These are phyloP conservation scores for Solanum pimpinellifolium DNA, from an alignment of 257 asterid species.

Conservation along the genomic window DNA sequence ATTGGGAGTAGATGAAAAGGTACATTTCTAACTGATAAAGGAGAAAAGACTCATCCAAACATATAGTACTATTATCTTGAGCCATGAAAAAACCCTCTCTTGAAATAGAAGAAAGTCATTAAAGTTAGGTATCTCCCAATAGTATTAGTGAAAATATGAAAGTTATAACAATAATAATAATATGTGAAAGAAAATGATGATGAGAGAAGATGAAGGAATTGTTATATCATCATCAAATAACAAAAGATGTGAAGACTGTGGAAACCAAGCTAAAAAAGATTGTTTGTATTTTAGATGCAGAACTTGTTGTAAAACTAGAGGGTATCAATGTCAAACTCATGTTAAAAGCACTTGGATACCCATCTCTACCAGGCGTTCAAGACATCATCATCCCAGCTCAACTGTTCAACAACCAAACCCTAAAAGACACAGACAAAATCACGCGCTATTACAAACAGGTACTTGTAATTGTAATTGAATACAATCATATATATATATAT, in stretches of 20 bases:
- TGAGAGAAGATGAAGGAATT: neutral
- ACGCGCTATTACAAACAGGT: conserved; percentile 23
- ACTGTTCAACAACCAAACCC: conserved; percentile 26
- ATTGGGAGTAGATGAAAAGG: neutral
- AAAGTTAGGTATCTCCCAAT: neutral
- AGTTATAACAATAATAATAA: no score
- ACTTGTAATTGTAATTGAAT: neutral
- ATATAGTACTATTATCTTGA: neutral
- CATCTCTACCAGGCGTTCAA: conserved; percentile 36
- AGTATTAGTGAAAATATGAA: neutral
- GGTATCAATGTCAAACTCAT: conserved; percentile 64
- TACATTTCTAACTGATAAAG: neutral
- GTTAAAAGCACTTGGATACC: conserved; percentile 84
- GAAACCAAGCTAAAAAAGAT: conserved; percentile 77
- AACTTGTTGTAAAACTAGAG: conserved; percentile 61
- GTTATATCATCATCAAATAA: neutral
- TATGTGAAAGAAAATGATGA: neutral
- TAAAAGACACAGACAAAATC: conserved; percentile 42
- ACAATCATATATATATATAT: neutral
- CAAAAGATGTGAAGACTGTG: conserved; percentile 60
- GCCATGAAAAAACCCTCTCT: neutral
- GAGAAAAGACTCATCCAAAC: neutral
- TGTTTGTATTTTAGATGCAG: conserved; percentile 54
- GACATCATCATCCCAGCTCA: conserved; percentile 24
- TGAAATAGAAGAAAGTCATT: neutral